Evolutionary conservation across 2,329 filamentous ascomycete genomes (phyloP).

Genomic region (Claviceps monticola): DNA sequence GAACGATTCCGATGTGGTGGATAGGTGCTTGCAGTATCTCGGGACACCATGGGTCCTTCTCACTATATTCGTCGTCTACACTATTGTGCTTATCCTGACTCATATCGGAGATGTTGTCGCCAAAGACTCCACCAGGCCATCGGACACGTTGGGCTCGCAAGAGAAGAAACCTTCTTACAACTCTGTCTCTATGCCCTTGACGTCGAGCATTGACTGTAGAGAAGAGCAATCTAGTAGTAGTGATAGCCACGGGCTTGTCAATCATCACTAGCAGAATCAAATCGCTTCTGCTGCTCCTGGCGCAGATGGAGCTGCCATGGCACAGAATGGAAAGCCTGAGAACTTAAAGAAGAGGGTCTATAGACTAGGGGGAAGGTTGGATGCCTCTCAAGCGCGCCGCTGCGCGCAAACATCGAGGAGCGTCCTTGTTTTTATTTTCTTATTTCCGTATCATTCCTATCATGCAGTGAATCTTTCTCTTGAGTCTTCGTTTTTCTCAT

Average conservation of each 20-base stretch:
- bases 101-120: constrained; percentile 14
- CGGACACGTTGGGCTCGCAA: constrained; percentile 5
- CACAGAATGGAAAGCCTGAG: too few species aligned
- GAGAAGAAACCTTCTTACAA: constrained; percentile 6
- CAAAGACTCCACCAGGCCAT: constrained; percentile 1
- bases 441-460: too few species aligned
- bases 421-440: too few species aligned
- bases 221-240: not conserved
- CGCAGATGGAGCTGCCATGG: not conserved
- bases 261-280: not conserved
- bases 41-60: constrained; percentile 19
- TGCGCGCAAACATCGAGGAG: too few species aligned
- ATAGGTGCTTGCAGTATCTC: constrained; percentile 11
- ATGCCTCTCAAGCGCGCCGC: too few species aligned
- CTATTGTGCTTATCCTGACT: constrained; percentile 18
- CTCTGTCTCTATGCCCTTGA: constrained; percentile 4
- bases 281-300: not conserved
- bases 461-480: too few species aligned
- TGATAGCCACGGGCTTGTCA: not conserved
- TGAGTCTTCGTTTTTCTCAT: too few species aligned
- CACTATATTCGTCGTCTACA: constrained; percentile 20
- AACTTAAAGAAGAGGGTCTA: too few species aligned
- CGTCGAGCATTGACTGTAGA: constrained; percentile 1
- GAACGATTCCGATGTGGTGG: not conserved
- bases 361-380: too few species aligned